A percentile compares a stretch with the other conserved stretches of the same genome.
These are phyloP conservation scores for Mycena leptocephala DNA, from an alignment of 768 basidiomycete species.

Conservation along the genomic window DNA sequence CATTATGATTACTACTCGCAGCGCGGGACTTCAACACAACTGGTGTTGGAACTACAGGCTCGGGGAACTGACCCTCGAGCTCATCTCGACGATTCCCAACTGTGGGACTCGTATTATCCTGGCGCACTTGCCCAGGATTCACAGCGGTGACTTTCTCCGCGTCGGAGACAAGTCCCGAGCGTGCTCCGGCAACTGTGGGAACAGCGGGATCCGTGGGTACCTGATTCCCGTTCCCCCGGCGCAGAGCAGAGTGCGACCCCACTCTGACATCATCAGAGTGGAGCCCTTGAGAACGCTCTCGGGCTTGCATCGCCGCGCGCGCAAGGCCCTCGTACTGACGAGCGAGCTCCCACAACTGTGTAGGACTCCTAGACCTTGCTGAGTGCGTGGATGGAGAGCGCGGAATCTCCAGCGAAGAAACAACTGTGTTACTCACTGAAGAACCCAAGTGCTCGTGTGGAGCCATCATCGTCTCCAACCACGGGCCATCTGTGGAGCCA, in stretches of 20 bases:
- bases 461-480: not conserved
- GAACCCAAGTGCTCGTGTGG: too few species aligned
- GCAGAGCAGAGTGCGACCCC: not conserved
- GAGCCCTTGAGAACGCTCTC: not conserved
- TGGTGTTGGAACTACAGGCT: too few species aligned
- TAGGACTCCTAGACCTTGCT: not conserved
- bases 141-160: not conserved
- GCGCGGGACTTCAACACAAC: too few species aligned
- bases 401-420: not conserved
- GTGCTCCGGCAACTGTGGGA: not conserved
- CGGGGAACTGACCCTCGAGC: too few species aligned
- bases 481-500: not conserved
- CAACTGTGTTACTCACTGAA: not conserved
- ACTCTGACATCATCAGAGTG: not conserved
- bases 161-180: not conserved
- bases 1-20: too few species aligned
- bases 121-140: too few species aligned
- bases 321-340: not conserved
- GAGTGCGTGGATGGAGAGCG: not conserved
- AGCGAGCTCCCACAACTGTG: not conserved
- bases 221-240: not conserved
- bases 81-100: too few species aligned
- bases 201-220: not conserved
- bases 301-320: not conserved
- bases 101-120: too few species aligned